Evolutionary conservation across 352 stramenopile genomes (phyloP).

Genomic region (Pythium utonaiense): DNA sequence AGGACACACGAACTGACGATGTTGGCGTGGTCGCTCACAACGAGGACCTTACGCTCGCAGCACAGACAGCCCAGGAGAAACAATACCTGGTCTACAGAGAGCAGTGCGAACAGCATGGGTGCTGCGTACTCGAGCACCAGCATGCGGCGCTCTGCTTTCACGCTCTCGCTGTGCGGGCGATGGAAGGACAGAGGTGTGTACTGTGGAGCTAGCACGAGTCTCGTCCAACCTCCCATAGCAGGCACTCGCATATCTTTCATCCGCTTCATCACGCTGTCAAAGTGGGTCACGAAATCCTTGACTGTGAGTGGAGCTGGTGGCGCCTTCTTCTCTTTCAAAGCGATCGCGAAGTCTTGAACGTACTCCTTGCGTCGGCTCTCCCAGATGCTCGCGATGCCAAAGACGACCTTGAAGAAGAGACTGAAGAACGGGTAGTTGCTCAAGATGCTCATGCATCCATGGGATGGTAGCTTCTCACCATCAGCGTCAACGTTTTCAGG

Average conservation of each 20-base stretch:
- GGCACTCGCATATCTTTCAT: constrained; percentile 63
- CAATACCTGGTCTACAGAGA: constrained; percentile 75
- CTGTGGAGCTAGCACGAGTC: constrained; percentile 49
- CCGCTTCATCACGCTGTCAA: constrained; percentile 55
- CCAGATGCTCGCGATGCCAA: constrained; percentile 70
- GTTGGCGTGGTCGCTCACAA: constrained; percentile 75
- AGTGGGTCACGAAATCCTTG: constrained; percentile 59
- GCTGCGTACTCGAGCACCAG: constrained; percentile 73
- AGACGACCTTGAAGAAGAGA: constrained; percentile 83
- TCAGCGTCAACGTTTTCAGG: constrained; percentile 15
- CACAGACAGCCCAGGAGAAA: constrained; percentile 74
- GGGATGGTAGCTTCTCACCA: constrained; percentile 27
- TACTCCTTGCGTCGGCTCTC: constrained; percentile 47
- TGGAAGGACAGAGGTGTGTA: constrained; percentile 74
- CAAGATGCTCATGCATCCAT: constrained; percentile 75
- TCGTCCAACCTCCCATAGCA: constrained; percentile 72
- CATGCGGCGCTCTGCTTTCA: constrained; percentile 51
- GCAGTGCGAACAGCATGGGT: constrained; percentile 60
- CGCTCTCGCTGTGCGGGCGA: constrained; percentile 56
- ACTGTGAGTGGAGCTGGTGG: constrained; percentile 33
- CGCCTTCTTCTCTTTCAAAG: constrained; percentile 27
- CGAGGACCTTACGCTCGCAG: constrained; percentile 72
- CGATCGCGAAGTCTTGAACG: constrained; percentile 26
- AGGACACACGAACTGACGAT: constrained; percentile 73
- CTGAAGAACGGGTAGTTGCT: constrained; percentile 80